Evolutionary conservation across 495 filamentous ascomycete genomes (phyloP).

Genomic region (Tuber magnatum): DNA sequence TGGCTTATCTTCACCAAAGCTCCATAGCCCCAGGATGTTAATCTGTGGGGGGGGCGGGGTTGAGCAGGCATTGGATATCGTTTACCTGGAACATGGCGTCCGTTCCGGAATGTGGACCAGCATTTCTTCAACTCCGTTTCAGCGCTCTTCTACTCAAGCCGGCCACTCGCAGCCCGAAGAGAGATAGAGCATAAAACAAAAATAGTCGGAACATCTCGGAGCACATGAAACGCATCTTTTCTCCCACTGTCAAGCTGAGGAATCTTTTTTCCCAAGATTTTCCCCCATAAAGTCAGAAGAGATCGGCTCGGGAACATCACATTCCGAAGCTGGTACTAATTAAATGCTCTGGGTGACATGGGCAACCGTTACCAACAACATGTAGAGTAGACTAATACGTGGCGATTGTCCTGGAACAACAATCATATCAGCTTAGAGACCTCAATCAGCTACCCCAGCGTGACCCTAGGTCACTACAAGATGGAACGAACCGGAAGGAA

Average conservation of each 20-base stretch:
- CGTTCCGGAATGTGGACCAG: background rate
- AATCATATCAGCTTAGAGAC: background rate
- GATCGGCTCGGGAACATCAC: background rate
- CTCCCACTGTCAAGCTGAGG: background rate
- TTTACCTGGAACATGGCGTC: background rate
- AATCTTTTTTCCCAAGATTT: background rate
- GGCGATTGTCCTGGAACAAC: background rate
- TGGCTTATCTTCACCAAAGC: background rate
- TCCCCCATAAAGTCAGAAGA: background rate
- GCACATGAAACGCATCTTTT: background rate
- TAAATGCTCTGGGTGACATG: background rate
- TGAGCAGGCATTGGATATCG: background rate
- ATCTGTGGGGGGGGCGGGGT: background rate
- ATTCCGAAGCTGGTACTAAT: background rate
- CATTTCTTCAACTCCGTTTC: background rate
- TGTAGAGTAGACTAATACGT: background rate
- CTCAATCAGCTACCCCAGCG: background rate
- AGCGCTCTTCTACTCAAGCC: background rate
- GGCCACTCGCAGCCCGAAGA: background rate
- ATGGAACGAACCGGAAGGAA: background rate
- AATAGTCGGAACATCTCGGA: background rate
- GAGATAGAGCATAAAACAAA: background rate
- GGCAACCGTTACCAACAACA: background rate
- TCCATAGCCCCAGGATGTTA: background rate
- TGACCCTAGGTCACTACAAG: background rate